Evolutionary conservation across 768 basidiomycete genomes (phyloP).

Genomic region (Fibroporia radiculosa): DNA sequence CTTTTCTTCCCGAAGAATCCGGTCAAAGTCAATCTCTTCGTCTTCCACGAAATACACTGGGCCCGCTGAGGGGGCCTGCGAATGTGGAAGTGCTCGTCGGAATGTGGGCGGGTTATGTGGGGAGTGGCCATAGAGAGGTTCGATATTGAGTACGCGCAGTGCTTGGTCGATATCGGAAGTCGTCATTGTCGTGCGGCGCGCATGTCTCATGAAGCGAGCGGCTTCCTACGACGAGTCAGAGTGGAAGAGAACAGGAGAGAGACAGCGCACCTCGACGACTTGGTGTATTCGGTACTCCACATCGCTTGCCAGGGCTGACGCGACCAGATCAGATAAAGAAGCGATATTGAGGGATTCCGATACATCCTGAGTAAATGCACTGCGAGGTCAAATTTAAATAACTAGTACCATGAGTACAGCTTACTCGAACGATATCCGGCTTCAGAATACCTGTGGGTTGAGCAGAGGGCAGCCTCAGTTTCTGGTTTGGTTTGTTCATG

Average conservation of each 20-base stretch:
- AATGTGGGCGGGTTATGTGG: constrained; percentile 56
- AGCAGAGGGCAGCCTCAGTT: constrained; percentile 8
- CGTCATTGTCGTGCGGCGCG: constrained; percentile 81
- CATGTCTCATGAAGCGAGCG: constrained; percentile 93
- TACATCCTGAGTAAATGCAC: constrained; percentile 54
- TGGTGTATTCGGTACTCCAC: constrained; percentile 96
- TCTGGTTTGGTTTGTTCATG: constrained; percentile 16
- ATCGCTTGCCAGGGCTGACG: constrained; percentile 85
- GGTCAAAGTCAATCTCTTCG: constrained; percentile 96
- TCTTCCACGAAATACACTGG: constrained; percentile 92
- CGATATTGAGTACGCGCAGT: constrained; percentile 89
- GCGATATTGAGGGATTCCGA: constrained; percentile 82
- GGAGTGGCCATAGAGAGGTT: constrained; percentile 86
- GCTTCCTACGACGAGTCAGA: constrained; percentile 58
- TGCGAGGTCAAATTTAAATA: constrained; percentile 4
- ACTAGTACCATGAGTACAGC: constrained; percentile 10
- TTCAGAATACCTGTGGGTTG: constrained; percentile 23
- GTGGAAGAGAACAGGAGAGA: background rate
- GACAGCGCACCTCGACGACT: constrained; percentile 68
- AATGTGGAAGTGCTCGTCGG: constrained; percentile 43
- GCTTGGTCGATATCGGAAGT: constrained; percentile 92
- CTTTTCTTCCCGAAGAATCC: constrained; percentile 80
- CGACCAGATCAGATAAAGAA: constrained; percentile 68
- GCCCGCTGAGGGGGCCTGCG: constrained; percentile 43
- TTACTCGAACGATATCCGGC: constrained; percentile 22